phyloP scores from a whole-genome alignment of 352 stramenopile species.

The Globisporangium takayamanum region DNA sequence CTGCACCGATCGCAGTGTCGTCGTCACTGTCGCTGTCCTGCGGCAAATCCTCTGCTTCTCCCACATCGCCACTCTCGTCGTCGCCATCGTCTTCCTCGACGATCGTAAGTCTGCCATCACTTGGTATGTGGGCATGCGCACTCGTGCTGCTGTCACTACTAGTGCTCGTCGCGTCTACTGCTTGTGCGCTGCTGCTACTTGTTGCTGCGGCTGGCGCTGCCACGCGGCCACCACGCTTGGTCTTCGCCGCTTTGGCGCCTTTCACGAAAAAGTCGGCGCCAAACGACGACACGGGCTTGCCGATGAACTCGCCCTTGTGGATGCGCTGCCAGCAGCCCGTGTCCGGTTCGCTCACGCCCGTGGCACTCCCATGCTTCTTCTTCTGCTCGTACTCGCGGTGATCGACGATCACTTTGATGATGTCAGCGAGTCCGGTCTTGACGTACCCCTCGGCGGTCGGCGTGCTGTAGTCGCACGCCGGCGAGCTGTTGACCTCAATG shows the following conservation, averaged over 20 bases:
- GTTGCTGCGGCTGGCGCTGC: not conserved
- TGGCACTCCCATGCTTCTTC: constrained; percentile 23
- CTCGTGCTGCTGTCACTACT: not conserved
- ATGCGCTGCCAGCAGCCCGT: constrained; percentile 63
- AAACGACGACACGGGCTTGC: constrained; percentile 57
- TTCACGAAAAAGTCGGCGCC: constrained; percentile 68
- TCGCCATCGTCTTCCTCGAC: constrained; percentile 9
- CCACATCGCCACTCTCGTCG: not conserved
- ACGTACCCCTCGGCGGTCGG: constrained; percentile 87
- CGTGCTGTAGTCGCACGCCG: constrained; percentile 92
- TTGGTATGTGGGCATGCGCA: not conserved
- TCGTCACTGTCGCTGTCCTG: not conserved
- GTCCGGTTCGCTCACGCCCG: constrained; percentile 27
- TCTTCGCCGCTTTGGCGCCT: constrained; percentile 37
- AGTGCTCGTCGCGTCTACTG: not conserved
- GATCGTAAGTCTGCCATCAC: constrained; percentile 1
- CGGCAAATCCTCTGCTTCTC: not conserved
- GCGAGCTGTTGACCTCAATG: constrained; percentile 92
- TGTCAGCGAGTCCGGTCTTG: constrained; percentile 68
- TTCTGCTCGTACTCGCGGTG: constrained; percentile 58
- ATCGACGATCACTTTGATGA: constrained; percentile 89
- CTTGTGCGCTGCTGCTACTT: not conserved
- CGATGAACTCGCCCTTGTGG: constrained; percentile 54
- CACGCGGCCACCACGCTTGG: constrained; percentile 8
- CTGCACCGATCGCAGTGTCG: not conserved